A percentile compares a stretch with the other conserved stretches of the same genome.
These are phyloP conservation scores for Lentinula novae-zelandiae DNA, from an alignment of 1,284 basidiomycete genomes.

Conservation along the genomic window DNA sequence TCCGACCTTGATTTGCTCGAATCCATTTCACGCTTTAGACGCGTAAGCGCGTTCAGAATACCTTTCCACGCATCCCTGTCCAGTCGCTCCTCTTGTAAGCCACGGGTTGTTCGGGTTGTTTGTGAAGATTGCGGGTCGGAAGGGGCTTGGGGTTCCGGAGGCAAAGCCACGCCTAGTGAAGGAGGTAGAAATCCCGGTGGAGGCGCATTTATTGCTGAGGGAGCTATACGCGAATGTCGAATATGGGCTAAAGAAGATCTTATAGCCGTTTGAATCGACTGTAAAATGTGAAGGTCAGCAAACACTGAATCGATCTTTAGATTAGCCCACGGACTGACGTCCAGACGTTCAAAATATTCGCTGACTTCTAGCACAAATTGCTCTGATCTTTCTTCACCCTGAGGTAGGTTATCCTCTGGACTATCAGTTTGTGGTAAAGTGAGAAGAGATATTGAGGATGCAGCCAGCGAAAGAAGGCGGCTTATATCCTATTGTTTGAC, in stretches of 20 bases:
- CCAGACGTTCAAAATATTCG: slow-evolving; percentile 78
- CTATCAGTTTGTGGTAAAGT: slow-evolving; percentile 75
- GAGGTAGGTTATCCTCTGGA: slow-evolving; percentile 60
- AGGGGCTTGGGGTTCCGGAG: slow-evolving; percentile 33
- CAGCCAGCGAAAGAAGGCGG: slow-evolving; percentile 66
- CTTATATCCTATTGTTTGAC: slow-evolving; percentile 58
- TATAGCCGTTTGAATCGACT: slow-evolving; percentile 72
- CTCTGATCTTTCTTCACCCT: slow-evolving; percentile 77
- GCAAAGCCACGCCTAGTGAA: slow-evolving; percentile 72
- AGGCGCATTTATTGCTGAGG: slow-evolving; percentile 76
- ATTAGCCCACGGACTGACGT: slow-evolving; percentile 44
- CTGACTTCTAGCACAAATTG: slow-evolving; percentile 79
- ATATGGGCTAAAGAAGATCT: slow-evolving; percentile 78
- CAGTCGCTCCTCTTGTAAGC: slow-evolving; percentile 73
- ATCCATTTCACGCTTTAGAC: slow-evolving; percentile 50
- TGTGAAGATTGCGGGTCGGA: neutral
- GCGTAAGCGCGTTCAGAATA: slow-evolving; percentile 60
- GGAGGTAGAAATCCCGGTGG: slow-evolving; percentile 67
- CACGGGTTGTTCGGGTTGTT: slow-evolving; percentile 40
- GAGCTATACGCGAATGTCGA: slow-evolving; percentile 76
- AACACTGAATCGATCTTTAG: neutral
- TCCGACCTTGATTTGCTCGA: neutral
- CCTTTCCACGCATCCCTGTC: slow-evolving; percentile 76
- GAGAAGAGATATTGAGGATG: slow-evolving; percentile 70
- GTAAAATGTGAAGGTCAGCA: slow-evolving; percentile 11